Percentiles rank a stretch among this genome's conserved stretches.
These are phyloP conservation scores for Chlorociboria aeruginascens DNA, from an alignment of 495 filamentous ascomycete species.

Conservation along the genomic window DNA sequence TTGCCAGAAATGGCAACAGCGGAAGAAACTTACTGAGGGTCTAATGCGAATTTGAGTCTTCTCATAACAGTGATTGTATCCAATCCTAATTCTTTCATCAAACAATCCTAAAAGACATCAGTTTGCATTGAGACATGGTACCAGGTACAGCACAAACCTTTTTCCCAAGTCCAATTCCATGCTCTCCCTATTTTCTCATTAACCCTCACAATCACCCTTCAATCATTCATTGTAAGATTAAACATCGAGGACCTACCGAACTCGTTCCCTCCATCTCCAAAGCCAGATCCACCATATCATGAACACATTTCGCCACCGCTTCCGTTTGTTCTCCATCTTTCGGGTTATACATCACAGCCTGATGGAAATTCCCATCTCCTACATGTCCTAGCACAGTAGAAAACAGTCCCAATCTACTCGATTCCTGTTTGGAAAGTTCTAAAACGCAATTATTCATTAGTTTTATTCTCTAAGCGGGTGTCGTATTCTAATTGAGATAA, in stretches of 20 bases:
- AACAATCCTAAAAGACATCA: too few species aligned
- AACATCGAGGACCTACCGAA: slow-evolving; percentile 35
- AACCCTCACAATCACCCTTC: too few species aligned
- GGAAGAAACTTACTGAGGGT: too few species aligned
- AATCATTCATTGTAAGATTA: too few species aligned
- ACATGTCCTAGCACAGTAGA: slow-evolving; percentile 69
- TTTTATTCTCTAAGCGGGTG: not conserved
- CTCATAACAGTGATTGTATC: too few species aligned
- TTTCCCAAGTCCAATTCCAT: too few species aligned
- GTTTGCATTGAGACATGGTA: too few species aligned
- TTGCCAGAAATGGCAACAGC: too few species aligned
- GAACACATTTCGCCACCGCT: slow-evolving; percentile 62
- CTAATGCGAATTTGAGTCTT: too few species aligned
- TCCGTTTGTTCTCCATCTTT: slow-evolving; percentile 51
- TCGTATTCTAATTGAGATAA: not conserved
- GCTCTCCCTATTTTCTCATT: too few species aligned
- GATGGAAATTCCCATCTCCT: slow-evolving; percentile 86
- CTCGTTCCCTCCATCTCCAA: slow-evolving; percentile 89
- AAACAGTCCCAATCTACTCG: slow-evolving; percentile 70
- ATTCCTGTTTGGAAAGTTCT: slow-evolving; percentile 73
- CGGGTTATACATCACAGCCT: slow-evolving; percentile 72
- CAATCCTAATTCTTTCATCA: too few species aligned
- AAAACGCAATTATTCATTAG: not conserved
- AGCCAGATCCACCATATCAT: slow-evolving; percentile 76
- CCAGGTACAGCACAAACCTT: too few species aligned